Base-by-base conservation (phyloP, 1,139 yeast species). In the Hansenula anomala region DNA sequence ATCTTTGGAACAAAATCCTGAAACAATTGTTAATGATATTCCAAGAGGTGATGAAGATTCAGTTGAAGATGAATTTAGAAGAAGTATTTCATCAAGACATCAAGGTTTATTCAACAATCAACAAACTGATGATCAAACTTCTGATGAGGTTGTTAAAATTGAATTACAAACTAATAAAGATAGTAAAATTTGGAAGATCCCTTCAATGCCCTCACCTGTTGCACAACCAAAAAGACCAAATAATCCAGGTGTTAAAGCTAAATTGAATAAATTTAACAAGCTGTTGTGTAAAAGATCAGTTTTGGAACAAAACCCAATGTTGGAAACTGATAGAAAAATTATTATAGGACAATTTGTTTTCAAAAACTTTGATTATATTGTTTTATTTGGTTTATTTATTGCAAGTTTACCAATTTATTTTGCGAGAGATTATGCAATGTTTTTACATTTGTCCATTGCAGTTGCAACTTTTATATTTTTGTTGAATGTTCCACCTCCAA, bases 361-460 rank as follows among this genome's bases (percentile, higher is more conserved):
- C 4, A 60, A 61, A 24, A 63, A 77, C 49, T 67, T 79, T 40
- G 88, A 81, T 56, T 79, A 81, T 75, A 46, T 72, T 14, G 54
- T 78, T 2, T 79, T 76, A 52, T 38, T 52, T 1, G 31, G 63
- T 0, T 42, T 82, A 17, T 71, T 79, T 40, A 47, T 78, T 6
- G 67, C 66, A 1, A 81, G 89, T 0, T 45, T 80, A 18, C 82
- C 83, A 6, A 60, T 77, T 17, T 78, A 76, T 55, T 77, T 55
- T 38, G 49, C 58, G 1, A 19, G 43, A 3, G 37, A 43, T 15
- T 55, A 79, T 37, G 72, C 77, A 41, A 63, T 84, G 57, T 79
- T 82, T 3, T 73, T 80, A 44, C 90, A 85, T 44, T 58, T 83
- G 37, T 71, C 79, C 14, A 61, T 80, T 26, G 75, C 62, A 4